Percentiles rank a stretch among this genome's conserved stretches.
Conservation (phyloP, 1,139 yeast genomes). For the Geotrichum restrictum region DNA sequence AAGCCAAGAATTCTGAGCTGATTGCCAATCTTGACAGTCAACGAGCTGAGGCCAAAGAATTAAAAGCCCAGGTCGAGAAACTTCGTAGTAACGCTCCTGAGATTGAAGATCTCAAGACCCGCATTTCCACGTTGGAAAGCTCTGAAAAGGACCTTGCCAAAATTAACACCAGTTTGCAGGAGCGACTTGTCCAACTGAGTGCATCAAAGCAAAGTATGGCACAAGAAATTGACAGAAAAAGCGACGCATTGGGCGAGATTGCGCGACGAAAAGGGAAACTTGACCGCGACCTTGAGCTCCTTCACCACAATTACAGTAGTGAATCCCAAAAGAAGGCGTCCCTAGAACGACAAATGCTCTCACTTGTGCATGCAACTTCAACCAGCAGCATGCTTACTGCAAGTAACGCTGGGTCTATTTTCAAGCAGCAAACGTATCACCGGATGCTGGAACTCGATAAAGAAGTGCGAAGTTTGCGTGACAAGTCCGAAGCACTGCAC, state of each 20-base stretch:
- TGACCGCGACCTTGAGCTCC: slow-evolving; percentile 1
- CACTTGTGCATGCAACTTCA: slow-evolving; percentile 8
- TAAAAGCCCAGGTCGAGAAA: neutral
- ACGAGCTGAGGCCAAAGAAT: neutral
- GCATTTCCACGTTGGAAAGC: neutral
- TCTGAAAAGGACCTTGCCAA: neutral
- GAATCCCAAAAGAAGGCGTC: slow-evolving; percentile 1
- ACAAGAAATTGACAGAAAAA: slow-evolving; percentile 9
- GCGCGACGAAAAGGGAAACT: slow-evolving; percentile 1
- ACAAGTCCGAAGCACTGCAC: slow-evolving; percentile 7
- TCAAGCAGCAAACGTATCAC: slow-evolving; percentile 20
- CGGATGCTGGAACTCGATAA: slow-evolving; percentile 20
- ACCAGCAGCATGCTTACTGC: slow-evolving; percentile 1
- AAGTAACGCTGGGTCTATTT: slow-evolving; percentile 10
- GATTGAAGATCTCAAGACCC: neutral
- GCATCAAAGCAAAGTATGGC: neutral
- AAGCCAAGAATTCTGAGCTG: slow-evolving; percentile 4
- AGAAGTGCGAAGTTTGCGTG: slow-evolving; percentile 14
- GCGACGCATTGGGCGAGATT: slow-evolving; percentile 7
- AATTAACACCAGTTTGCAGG: neutral
- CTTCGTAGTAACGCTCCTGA: neutral
- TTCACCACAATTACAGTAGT: slow-evolving; percentile 4
- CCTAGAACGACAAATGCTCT: slow-evolving; percentile 4
- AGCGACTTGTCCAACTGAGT: neutral
- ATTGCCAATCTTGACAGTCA: neutral